Percentiles rank a stretch among this genome's conserved stretches.
These are phyloP conservation scores for Mangifera indica DNA, from an alignment of 345 rosid species.

Conservation along the genomic window DNA sequence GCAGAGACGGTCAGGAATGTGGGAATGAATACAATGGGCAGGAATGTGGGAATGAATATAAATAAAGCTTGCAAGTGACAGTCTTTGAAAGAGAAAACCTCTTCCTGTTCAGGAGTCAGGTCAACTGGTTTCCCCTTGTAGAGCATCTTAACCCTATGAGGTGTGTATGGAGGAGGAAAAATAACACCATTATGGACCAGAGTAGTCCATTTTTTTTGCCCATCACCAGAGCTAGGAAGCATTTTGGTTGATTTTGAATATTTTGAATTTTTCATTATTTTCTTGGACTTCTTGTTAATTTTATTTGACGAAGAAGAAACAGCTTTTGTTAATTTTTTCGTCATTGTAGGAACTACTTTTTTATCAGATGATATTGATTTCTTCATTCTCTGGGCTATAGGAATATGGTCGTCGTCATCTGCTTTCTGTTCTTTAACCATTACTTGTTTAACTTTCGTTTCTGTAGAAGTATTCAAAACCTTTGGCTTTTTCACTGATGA, in stretches of 20 bases:
- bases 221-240: conserved; percentile 78
- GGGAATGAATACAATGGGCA: background rate
- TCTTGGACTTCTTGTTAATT: conserved; percentile 50
- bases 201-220: conserved; percentile 96
- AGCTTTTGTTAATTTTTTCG: conserved; percentile 43
- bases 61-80: conserved; percentile 10
- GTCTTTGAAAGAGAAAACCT: conserved; percentile 43
- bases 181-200: conserved; percentile 94
- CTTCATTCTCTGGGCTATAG: conserved; percentile 76
- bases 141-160: conserved; percentile 86
- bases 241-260: conserved; percentile 68
- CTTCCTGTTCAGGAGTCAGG: conserved; percentile 84
- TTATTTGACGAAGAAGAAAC: conserved; percentile 56
- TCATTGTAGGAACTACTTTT: conserved; percentile 51
- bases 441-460: conserved; percentile 47
- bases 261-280: conserved; percentile 52
- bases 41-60: background rate
- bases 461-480: conserved; percentile 44
- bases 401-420: conserved; percentile 72
- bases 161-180: conserved; percentile 82
- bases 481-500: conserved; percentile 63
- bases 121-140: conserved; percentile 77
- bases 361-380: conserved; percentile 41
- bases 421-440: conserved; percentile 48
- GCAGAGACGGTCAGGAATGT: conserved; percentile 29